Base-by-base conservation (phyloP, 495 filamentous ascomycete species). In the Penicillium waksmanii region DNA sequence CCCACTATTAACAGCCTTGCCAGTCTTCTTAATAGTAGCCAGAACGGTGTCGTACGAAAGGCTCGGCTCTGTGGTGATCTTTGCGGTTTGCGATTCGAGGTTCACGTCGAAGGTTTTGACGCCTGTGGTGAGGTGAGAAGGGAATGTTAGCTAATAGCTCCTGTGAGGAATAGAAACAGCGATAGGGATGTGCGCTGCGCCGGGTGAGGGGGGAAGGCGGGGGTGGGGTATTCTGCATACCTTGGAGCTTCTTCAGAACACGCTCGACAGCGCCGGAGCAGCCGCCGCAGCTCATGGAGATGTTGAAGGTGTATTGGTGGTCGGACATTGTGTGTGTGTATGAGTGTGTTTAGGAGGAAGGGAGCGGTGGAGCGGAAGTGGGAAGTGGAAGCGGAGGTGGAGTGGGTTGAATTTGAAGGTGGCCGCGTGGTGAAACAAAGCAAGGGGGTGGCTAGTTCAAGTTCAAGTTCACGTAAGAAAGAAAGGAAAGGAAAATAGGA, bases 231-330 rank as follows among this genome's bases (percentile, higher is more conserved):
- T 38, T 12, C 36, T 58, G 74, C 80, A 38, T 68, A 97, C 95
- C 95, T 11, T 97, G 89, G 0, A 96, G 83, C 76, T 88, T 96
- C 74, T 89, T 93, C n/a, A 98, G 83, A n/a, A 97, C 92, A n/a
- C 92, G 82, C 66, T 95, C 89, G 7, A 98, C 76, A 52, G 87
- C 87, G 53, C 87, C 86, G 34, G 86, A 89, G 79, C 87, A 89
- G 57, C 87, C 87, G 65, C 82, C 79, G 69, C 87, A 89, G 77
- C 77, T 83, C 87, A 89, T 89, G 60, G 77, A 71, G 66, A 89
- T 80, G 71, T 87, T 82, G 75, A 89, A 89, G 65, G 87, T 87
- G 82, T 89, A 89, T 58, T 80, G 78, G 75, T 89, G 85, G 54
- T 87, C 82, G 23, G 85, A 76, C 81, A 85, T 86, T 51, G 57